Conservation (phyloP, 768 basidiomycete species). For the Obba rivulosa region DNA sequence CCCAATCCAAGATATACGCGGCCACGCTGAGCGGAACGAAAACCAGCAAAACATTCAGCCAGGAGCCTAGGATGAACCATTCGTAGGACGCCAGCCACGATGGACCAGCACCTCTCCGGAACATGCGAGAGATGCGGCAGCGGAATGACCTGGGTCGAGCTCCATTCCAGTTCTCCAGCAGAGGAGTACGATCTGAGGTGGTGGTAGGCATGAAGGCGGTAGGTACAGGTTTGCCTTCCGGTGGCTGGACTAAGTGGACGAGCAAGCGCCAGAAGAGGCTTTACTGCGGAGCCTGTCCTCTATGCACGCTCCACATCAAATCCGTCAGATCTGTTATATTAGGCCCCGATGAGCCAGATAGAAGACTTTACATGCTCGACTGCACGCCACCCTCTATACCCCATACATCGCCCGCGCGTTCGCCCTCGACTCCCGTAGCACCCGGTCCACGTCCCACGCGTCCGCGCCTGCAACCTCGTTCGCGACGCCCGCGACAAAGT, state of each 20-base stretch:
- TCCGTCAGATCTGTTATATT: too few species aligned
- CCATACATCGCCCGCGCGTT: constrained; percentile 66
- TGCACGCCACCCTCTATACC: constrained; percentile 9
- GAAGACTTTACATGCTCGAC: neutral
- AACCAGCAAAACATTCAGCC: constrained; percentile 71
- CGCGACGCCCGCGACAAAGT: constrained; percentile 54
- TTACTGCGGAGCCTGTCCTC: too few species aligned
- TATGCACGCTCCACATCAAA: too few species aligned
- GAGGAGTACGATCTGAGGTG: constrained; percentile 40
- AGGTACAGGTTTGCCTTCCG: neutral
- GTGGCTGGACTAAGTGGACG: too few species aligned
- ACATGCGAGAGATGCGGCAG: constrained; percentile 31
- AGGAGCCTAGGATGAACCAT: constrained; percentile 60
- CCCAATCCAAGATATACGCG: constrained; percentile 67
- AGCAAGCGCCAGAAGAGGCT: too few species aligned
- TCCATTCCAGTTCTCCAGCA: constrained; percentile 40
- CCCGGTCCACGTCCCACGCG: constrained; percentile 45
- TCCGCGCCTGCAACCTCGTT: constrained; percentile 25
- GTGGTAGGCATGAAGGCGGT: constrained; percentile 12
- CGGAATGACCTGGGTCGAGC: constrained; percentile 17
- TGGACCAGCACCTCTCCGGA: constrained; percentile 60
- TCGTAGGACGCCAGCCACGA: constrained; percentile 50
- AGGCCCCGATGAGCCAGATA: too few species aligned
- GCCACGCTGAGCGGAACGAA: constrained; percentile 72
- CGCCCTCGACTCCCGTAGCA: constrained; percentile 57